A percentile compares a stretch with the other conserved stretches of the same genome.
phyloP scores from a whole-genome alignment of 1,284 basidiomycete genomes.

The Naganishia albida region DNA sequence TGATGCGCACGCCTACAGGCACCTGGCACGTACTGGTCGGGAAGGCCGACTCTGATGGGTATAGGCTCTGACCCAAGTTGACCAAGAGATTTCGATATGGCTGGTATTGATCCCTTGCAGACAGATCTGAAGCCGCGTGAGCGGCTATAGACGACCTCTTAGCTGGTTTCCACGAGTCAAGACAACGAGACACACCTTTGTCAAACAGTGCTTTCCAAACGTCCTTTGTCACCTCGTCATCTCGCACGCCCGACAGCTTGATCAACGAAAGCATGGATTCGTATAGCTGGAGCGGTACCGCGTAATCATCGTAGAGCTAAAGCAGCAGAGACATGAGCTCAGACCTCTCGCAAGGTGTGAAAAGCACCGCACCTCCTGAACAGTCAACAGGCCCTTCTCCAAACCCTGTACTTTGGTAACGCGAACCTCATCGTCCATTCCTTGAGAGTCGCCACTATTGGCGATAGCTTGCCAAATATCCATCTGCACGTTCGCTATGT shows the following conservation, averaged over 20 bases:
- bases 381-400: constrained; percentile 42
- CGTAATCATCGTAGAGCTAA: constrained; percentile 85
- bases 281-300: constrained; percentile 80
- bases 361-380: constrained; percentile 60
- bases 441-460: constrained; percentile 44
- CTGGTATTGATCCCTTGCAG: constrained; percentile 20
- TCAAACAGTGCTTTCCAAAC: constrained; percentile 89
- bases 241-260: constrained; percentile 88
- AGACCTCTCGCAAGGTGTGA: no score
- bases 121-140: constrained; percentile 10
- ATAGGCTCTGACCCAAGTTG: constrained; percentile 77
- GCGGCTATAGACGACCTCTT: not conserved
- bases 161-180: constrained; percentile 20
- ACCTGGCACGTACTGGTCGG: constrained; percentile 52
- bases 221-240: constrained; percentile 74
- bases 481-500: constrained; percentile 93
- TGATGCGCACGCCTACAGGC: not conserved
- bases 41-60: constrained; percentile 87
- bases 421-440: constrained; percentile 44
- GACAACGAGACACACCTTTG: constrained; percentile 61
- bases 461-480: constrained; percentile 63
- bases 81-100: constrained; percentile 65
- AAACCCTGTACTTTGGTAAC: constrained; percentile 40
- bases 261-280: constrained; percentile 86
- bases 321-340: no score